Percentiles rank a stretch among this genome's conserved stretches.
phyloP scores from a whole-genome alignment of 2,329 filamentous ascomycete genomes.

The Fulvia fulva region DNA sequence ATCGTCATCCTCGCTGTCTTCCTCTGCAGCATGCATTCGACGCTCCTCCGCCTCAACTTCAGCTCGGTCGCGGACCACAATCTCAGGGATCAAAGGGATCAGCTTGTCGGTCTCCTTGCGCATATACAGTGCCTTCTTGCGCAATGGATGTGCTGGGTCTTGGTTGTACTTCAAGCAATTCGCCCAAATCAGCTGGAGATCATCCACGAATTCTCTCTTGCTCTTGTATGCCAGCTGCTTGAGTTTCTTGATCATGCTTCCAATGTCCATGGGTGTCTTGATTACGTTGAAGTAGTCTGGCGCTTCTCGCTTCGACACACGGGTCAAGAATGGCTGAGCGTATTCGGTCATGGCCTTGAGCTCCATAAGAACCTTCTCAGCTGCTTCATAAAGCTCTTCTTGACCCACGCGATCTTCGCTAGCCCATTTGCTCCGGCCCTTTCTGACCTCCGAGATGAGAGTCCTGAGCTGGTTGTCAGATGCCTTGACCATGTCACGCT shows the following conservation, averaged over 20 bases:
- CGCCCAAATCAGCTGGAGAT: constrained; percentile 92
- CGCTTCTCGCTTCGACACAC: constrained; percentile 94
- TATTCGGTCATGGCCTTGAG: constrained; percentile 97
- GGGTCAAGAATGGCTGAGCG: constrained; percentile 88
- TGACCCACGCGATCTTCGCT: constrained; percentile 96
- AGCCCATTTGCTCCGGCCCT: constrained; percentile 98
- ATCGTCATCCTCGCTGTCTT: constrained; percentile 76
- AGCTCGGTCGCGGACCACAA: constrained; percentile 82
- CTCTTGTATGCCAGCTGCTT: constrained; percentile 55
- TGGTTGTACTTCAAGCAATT: constrained; percentile 97
- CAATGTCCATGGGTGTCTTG: constrained; percentile 96
- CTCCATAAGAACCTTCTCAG: constrained; percentile 95
- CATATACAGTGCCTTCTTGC: constrained; percentile 94
- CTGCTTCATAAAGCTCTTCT: constrained; percentile 93
- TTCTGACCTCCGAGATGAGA: constrained; percentile 94
- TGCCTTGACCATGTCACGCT: constrained; percentile 82
- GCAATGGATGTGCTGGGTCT: constrained; percentile 77
- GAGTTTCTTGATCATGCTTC: constrained; percentile 98
- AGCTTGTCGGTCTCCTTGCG: constrained; percentile 96
- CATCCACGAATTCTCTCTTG: constrained; percentile 90
- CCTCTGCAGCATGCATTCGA: constrained; percentile 76
- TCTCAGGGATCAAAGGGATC: constrained; percentile 89
- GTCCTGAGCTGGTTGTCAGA: constrained; percentile 89
- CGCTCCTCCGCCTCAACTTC: constrained; percentile 76
- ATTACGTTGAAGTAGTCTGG: constrained; percentile 94